Percentiles rank a stretch among this genome's conserved stretches.
Conservation (phyloP, 2,329 filamentous ascomycete species). For the Paraphaeosphaeria minitans region DNA sequence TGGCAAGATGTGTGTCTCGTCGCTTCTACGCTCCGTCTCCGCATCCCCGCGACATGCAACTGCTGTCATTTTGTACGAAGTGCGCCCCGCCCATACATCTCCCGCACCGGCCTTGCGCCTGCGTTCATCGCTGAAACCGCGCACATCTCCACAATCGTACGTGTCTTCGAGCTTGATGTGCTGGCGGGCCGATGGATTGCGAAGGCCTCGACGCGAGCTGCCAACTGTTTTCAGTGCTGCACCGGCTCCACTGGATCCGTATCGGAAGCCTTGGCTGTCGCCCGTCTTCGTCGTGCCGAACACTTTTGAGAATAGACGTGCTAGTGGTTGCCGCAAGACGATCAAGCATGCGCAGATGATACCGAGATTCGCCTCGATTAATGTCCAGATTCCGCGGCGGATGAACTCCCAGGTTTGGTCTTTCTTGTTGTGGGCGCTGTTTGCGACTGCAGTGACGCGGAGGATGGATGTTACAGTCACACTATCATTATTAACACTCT, state of each 20-base stretch:
- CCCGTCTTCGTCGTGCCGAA: background rate
- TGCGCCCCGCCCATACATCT: no score
- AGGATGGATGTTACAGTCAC: conserved; percentile 17
- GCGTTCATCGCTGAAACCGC: background rate
- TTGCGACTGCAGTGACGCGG: conserved; percentile 14
- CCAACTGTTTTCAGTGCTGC: background rate
- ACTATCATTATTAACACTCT: background rate
- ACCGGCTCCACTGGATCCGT: background rate
- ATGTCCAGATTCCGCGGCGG: conserved; percentile 12
- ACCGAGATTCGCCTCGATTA: conserved; percentile 13
- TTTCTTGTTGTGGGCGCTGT: conserved; percentile 14
- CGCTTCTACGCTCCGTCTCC: background rate
- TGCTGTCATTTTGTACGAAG: background rate
- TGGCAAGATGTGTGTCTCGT: background rate
- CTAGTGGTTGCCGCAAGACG: conserved; percentile 10
- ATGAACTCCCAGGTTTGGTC: conserved; percentile 16
- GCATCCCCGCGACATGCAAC: background rate
- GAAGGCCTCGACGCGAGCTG: background rate
- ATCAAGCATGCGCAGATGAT: conserved; percentile 16
- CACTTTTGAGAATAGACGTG: conserved; percentile 2
- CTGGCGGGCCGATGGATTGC: background rate
- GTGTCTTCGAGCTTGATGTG: background rate
- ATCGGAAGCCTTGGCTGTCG: background rate
- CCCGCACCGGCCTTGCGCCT: background rate
- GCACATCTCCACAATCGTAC: background rate